Conservation (phyloP, 1,139 yeast species). For the Pichia sp. region DNA sequence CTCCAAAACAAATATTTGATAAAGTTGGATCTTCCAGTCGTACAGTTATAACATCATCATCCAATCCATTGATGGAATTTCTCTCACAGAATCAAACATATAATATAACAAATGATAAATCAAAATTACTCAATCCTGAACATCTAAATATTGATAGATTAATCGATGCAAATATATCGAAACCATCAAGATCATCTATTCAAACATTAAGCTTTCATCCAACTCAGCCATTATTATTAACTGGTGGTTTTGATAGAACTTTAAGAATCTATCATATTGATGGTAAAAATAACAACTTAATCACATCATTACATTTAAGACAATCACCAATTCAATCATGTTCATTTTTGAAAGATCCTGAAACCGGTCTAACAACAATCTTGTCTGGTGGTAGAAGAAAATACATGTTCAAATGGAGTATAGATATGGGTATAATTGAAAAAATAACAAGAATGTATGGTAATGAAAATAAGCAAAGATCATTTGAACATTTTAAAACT, state of each 20-base stretch:
- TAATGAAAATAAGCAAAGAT: constrained; percentile 73
- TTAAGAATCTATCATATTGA: constrained; percentile 83
- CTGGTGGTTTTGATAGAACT: constrained; percentile 91
- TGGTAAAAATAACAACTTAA: constrained; percentile 77
- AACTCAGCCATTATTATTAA: constrained; percentile 70
- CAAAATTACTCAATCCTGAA: constrained; percentile 62
- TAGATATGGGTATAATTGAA: constrained; percentile 54
- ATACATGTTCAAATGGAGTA: constrained; percentile 88
- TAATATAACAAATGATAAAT: constrained; percentile 35
- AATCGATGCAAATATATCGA: constrained; percentile 76
- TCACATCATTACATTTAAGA: constrained; percentile 72
- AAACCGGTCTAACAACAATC: constrained; percentile 42
- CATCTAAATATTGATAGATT: constrained; percentile 69
- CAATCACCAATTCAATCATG: constrained; percentile 80
- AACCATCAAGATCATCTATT: constrained; percentile 67
- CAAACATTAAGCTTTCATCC: constrained; percentile 85
- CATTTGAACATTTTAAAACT: constrained; percentile 79
- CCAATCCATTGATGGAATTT: constrained; percentile 53
- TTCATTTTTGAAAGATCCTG: constrained; percentile 36
- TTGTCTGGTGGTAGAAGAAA: constrained; percentile 90
- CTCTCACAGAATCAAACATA: constrained; percentile 55
- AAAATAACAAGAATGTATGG: constrained; percentile 89
- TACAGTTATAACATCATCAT: constrained; percentile 36
- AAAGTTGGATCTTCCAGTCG: constrained; percentile 29
- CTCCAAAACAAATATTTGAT: constrained; percentile 31